phyloP scores from a whole-genome alignment of 495 filamentous ascomycete genomes.

The Penicillium parvum region DNA sequence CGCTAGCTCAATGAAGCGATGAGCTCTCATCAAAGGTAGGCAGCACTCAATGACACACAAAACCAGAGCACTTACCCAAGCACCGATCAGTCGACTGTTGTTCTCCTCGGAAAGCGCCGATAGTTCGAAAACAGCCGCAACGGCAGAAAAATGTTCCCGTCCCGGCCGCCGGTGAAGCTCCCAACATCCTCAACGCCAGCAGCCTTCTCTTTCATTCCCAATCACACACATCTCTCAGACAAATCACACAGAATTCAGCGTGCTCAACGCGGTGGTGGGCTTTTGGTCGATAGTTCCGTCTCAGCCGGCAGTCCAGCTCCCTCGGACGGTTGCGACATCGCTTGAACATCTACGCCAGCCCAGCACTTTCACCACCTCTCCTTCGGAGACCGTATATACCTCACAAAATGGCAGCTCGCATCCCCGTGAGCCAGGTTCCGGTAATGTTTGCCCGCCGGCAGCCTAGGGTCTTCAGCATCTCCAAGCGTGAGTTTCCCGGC shows the following conservation, averaged over 20 bases:
- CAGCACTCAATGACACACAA: too few species aligned
- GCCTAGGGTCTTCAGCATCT: slow-evolving; percentile 26
- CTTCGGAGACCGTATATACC: slow-evolving; percentile 6
- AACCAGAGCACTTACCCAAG: slow-evolving; percentile 13
- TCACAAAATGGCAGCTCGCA: slow-evolving; percentile 38
- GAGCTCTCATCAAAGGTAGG: slow-evolving; percentile 14
- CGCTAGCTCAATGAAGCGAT: neutral
- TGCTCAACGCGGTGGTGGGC: slow-evolving; percentile 29
- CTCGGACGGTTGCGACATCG: slow-evolving; percentile 22
- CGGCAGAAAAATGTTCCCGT: slow-evolving; percentile 49
- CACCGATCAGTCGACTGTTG: slow-evolving; percentile 10
- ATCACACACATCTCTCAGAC: slow-evolving; percentile 8
- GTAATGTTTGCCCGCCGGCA: slow-evolving; percentile 39
- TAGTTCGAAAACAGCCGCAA: slow-evolving; percentile 19
- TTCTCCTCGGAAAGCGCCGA: slow-evolving; percentile 26
- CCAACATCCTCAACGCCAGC: slow-evolving; percentile 41
- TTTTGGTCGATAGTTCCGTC: slow-evolving; percentile 25
- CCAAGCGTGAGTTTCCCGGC: slow-evolving; percentile 37
- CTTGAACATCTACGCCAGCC: slow-evolving; percentile 16
- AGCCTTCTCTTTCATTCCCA: slow-evolving; percentile 9
- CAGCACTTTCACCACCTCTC: slow-evolving; percentile 4
- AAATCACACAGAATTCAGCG: slow-evolving; percentile 10
- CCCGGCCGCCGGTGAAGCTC: slow-evolving; percentile 44
- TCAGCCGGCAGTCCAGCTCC: slow-evolving; percentile 21
- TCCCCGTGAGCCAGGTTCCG: slow-evolving; percentile 34